These are phyloP conservation scores for Hymenoscyphus fraxineus DNA, from an alignment of 2,329 filamentous ascomycete genomes.

Conservation along the genomic window DNA sequence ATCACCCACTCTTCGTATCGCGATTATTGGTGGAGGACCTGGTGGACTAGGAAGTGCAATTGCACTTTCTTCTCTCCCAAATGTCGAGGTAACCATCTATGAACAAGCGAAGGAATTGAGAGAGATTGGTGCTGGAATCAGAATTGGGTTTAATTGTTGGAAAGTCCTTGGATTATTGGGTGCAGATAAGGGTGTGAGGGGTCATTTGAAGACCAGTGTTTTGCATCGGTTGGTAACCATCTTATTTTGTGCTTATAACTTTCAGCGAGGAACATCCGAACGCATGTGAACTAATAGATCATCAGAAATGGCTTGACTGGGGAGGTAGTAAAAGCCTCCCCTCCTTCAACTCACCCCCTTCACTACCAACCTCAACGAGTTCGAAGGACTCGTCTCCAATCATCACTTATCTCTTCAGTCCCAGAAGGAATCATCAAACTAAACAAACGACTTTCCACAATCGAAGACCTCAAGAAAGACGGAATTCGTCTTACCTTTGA, in stretches of 20 bases:
- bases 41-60: slow-evolving; percentile 42
- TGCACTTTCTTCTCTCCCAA: slow-evolving; percentile 40
- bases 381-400: slow-evolving; percentile 40
- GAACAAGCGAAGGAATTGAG: slow-evolving; percentile 43
- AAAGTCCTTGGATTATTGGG: slow-evolving; percentile 45
- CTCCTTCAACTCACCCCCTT: slow-evolving; percentile 7
- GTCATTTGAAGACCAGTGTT: slow-evolving; percentile 35
- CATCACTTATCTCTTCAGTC: slow-evolving; percentile 45
- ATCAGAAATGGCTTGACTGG: slow-evolving; percentile 35
- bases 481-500: slow-evolving; percentile 44
- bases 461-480: slow-evolving; percentile 37
- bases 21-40: slow-evolving; percentile 38
- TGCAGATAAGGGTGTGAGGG: slow-evolving; percentile 32
- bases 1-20: slow-evolving; percentile 24
- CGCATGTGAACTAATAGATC: too few relatives aligned
- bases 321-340: slow-evolving; percentile 9
- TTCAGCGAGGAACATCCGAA: background rate
- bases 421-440: slow-evolving; percentile 42
- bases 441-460: slow-evolving; percentile 40
- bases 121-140: slow-evolving; percentile 47
- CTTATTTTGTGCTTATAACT: background rate
- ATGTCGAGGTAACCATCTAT: slow-evolving; percentile 42
- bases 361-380: slow-evolving; percentile 31
- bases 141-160: slow-evolving; percentile 45
- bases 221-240: slow-evolving; percentile 32